These are phyloP conservation scores for Heritiera littoralis DNA, from an alignment of 345 rosid species.

Conservation along the genomic window DNA sequence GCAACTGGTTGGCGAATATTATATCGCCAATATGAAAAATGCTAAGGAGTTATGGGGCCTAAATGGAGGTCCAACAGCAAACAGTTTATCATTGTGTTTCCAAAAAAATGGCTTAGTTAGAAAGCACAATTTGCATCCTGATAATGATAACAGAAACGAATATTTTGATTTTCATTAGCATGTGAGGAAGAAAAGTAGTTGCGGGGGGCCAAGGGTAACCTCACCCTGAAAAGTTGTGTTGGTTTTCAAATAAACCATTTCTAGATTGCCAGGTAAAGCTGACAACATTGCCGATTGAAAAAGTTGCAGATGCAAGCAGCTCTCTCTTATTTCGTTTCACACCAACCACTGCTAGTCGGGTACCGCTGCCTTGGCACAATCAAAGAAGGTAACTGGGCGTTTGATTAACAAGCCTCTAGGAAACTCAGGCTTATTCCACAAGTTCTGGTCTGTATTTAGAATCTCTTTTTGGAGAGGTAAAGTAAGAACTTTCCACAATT, in stretches of 20 bases:
- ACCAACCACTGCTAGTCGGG: not conserved
- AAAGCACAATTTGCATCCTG: not conserved
- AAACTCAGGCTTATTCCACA: not conserved
- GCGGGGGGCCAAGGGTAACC: not conserved
- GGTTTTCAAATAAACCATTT: not conserved
- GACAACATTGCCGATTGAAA: not conserved
- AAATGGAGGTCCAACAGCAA: not conserved
- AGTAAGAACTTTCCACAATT: too few relatives aligned
- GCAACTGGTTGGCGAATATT: not conserved
- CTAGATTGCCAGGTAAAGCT: not conserved
- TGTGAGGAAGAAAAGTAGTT: not conserved
- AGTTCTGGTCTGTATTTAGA: too few relatives aligned
- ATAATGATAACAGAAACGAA: slow-evolving; percentile 1
- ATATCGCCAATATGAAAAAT: not conserved
- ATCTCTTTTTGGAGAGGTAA: too few relatives aligned
- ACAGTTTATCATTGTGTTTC: not conserved
- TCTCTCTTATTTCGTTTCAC: not conserved
- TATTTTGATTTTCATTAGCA: not conserved
- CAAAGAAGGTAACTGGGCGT: not conserved
- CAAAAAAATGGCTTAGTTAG: not conserved
- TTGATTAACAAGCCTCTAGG: not conserved
- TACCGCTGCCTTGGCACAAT: not conserved
- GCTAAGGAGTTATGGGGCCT: not conserved
- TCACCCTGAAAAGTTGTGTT: not conserved
- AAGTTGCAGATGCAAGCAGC: not conserved